Evolutionary conservation across 306 rosid genomes (phyloP).

Genomic region (Trifolium repens): DNA sequence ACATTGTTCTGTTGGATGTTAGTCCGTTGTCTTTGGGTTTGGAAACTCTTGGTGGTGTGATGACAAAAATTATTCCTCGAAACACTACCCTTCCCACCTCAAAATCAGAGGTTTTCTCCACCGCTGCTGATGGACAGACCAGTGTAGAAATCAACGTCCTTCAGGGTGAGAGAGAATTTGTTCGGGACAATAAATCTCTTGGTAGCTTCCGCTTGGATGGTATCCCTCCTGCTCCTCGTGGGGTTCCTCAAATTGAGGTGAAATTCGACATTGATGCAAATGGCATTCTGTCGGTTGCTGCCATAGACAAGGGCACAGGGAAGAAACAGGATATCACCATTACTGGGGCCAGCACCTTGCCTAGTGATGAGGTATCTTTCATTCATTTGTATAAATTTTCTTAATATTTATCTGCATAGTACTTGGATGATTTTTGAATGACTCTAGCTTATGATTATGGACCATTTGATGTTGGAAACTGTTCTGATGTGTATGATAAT

Average conservation of each 20-base stretch:
- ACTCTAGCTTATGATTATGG: not conserved
- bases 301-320: conserved; percentile 93
- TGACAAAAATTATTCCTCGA: conserved; percentile 95
- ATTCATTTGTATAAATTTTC: not conserved
- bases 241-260: conserved; percentile 98
- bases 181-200: conserved; percentile 93
- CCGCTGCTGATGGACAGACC: conserved; percentile 96
- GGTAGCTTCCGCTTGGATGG: conserved; percentile 98
- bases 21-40: conserved; percentile 80
- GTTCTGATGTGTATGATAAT: conserved; percentile 17
- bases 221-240: conserved; percentile 94
- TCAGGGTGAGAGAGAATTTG: conserved; percentile 95
- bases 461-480: not conserved
- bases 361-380: conserved; percentile 77
- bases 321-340: conserved; percentile 96
- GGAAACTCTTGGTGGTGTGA: conserved; percentile 93
- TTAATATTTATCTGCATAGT: not conserved
- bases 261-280: conserved; percentile 95
- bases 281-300: conserved; percentile 87
- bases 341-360: conserved; percentile 97
- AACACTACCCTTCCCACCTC: conserved; percentile 97
- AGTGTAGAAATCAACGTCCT: conserved; percentile 95
- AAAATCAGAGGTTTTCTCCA: conserved; percentile 94
- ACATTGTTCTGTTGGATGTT: conserved; percentile 91
- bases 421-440: not conserved